These are phyloP conservation scores for Candida andamanensis DNA, from an alignment of 805 yeast species.

Conservation along the genomic window DNA sequence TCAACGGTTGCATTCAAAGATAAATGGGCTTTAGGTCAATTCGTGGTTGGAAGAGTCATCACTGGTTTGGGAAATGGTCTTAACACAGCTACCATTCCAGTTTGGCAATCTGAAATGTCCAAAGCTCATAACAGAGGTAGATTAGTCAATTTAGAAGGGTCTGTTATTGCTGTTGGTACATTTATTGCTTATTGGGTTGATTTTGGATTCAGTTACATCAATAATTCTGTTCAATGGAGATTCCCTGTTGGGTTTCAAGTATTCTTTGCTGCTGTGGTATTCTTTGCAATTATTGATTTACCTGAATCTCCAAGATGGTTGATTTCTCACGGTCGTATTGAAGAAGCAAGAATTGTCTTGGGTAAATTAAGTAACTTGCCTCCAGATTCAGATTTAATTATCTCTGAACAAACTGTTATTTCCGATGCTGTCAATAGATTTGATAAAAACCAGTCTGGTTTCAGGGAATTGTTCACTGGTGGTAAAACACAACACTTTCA, in stretches of 20 bases:
- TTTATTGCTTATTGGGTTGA: slow-evolving; percentile 64
- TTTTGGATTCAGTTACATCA: slow-evolving; percentile 60
- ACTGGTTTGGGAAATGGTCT: slow-evolving; percentile 41
- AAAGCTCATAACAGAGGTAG: slow-evolving; percentile 36
- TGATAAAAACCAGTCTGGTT: slow-evolving; percentile 38
- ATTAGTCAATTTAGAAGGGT: slow-evolving; percentile 37
- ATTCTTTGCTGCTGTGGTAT: slow-evolving; percentile 45
- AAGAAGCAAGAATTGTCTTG: slow-evolving; percentile 38
- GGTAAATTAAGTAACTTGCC: slow-evolving; percentile 35
- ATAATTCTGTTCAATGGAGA: slow-evolving; percentile 38
- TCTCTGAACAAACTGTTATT: slow-evolving; percentile 41
- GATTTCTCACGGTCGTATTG: slow-evolving; percentile 33
- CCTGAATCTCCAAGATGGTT: slow-evolving; percentile 48
- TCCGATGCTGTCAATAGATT: slow-evolving; percentile 47
- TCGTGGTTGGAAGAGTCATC: slow-evolving; percentile 54
- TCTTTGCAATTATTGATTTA: slow-evolving; percentile 38
- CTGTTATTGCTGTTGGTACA: slow-evolving; percentile 63
- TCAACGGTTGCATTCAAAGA: slow-evolving; percentile 31
- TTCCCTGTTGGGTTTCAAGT: slow-evolving; percentile 55
- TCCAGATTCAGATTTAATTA: slow-evolving; percentile 33
- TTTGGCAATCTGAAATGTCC: slow-evolving; percentile 43
- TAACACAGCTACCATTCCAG: slow-evolving; percentile 41
- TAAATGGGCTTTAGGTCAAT: slow-evolving; percentile 58
- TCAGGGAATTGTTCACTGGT: slow-evolving; percentile 39
- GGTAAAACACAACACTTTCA: slow-evolving; percentile 58